phyloP scores from a whole-genome alignment of 257 asterid species.

The Capsicum pubescens region DNA sequence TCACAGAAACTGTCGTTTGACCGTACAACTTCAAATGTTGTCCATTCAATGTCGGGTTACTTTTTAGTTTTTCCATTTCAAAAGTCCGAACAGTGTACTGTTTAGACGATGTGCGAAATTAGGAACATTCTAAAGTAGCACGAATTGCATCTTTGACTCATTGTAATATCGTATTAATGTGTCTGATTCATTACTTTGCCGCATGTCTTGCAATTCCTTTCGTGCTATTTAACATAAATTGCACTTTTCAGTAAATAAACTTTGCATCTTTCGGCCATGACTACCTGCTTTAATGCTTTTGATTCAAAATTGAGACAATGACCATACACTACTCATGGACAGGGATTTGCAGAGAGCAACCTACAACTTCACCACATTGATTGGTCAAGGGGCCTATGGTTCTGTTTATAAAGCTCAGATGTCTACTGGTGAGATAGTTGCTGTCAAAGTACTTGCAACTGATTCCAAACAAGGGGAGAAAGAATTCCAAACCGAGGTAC shows the following conservation, averaged over 20 bases:
- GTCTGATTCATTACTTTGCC: background rate
- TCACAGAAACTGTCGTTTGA: background rate
- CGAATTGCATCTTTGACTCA: background rate
- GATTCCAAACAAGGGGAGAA: conserved; percentile 96
- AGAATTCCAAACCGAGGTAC: conserved; percentile 95
- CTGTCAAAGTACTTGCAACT: conserved; percentile 92
- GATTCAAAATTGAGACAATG: background rate
- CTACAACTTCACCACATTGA: conserved; percentile 75
- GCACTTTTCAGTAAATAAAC: background rate
- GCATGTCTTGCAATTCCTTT: conserved; percentile 10
- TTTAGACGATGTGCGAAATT: background rate
- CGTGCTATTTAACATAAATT: background rate
- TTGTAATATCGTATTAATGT: background rate
- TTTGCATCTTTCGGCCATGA: conserved; percentile 16
- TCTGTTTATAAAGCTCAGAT: conserved; percentile 92
- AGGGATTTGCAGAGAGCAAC: conserved; percentile 98
- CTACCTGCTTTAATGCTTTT: conserved; percentile 2
- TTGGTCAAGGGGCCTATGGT: conserved; percentile 97
- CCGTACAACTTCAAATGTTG: background rate
- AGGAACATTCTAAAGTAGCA: conserved; percentile 6
- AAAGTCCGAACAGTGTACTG: conserved; percentile 21
- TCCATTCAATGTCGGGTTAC: background rate
- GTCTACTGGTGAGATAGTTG: conserved; percentile 80
- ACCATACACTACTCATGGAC: conserved; percentile 29
- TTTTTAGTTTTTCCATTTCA: background rate